Conservation (phyloP, 139 green algal genomes). For the Chlamydomonas sphaeroides region DNA sequence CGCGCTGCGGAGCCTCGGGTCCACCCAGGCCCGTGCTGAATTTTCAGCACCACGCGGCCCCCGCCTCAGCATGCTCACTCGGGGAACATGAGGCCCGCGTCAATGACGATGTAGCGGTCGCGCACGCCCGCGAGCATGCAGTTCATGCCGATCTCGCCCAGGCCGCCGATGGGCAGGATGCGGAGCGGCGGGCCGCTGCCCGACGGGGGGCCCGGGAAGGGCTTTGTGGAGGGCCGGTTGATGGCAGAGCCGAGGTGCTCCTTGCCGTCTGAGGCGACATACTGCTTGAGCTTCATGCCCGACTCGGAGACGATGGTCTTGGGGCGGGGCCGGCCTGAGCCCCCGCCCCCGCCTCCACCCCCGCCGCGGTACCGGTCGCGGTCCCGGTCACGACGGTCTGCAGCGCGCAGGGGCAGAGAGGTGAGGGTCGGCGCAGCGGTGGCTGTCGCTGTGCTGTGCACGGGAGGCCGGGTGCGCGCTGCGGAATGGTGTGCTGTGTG, state of each 20-base stretch:
- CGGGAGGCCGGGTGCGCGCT: too few relatives aligned
- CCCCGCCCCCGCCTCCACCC: background rate
- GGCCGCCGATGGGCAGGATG: slow-evolving; percentile 94
- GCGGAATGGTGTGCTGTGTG: too few relatives aligned
- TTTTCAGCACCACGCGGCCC: background rate
- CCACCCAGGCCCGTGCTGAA: too few relatives aligned
- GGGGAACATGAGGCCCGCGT: slow-evolving; percentile 99
- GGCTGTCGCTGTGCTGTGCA: too few relatives aligned
- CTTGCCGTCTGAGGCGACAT: slow-evolving; percentile 63
- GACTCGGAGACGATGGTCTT: slow-evolving; percentile 1
- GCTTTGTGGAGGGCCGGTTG: background rate
- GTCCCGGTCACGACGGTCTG: too few relatives aligned
- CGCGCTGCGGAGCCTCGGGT: too few relatives aligned
- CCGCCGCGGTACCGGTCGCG: too few relatives aligned
- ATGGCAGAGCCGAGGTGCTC: slow-evolving; percentile 83
- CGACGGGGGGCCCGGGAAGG: slow-evolving; percentile 65
- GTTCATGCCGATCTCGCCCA: slow-evolving; percentile 99
- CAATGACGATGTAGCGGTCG: slow-evolving; percentile 98
- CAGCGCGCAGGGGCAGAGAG: too few relatives aligned
- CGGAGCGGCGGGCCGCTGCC: slow-evolving; percentile 85
- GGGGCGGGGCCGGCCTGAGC: background rate
- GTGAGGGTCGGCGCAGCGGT: too few relatives aligned
- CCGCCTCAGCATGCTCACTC: slow-evolving; percentile 73
- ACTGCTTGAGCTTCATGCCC: slow-evolving; percentile 31
- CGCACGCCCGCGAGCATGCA: slow-evolving; percentile 97